Percentiles rank a stretch among this genome's conserved stretches.
phyloP scores from a whole-genome alignment of 148 eudicot genomes.

The Camellia lanceoleosa region DNA sequence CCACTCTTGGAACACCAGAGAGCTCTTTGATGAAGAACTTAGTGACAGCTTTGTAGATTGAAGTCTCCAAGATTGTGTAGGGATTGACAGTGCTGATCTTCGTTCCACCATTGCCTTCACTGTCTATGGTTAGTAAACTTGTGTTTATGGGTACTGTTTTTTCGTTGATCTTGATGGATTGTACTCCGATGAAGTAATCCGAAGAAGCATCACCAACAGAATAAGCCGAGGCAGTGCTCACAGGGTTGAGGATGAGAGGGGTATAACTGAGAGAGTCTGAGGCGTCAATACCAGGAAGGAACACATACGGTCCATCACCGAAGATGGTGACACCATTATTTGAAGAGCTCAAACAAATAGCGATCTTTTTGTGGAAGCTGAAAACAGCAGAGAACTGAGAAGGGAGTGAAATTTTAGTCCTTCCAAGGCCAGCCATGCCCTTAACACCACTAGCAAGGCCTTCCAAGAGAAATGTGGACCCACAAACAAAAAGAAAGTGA shows the following conservation, averaged over 20 bases:
- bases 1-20: slow-evolving; percentile 16
- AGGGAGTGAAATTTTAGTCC: slow-evolving; percentile 25
- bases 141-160: slow-evolving; percentile 29
- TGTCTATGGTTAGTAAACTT: slow-evolving; percentile 22
- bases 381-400: slow-evolving; percentile 32
- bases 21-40: slow-evolving; percentile 20
- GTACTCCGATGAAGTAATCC: slow-evolving; percentile 37
- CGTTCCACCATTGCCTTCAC: slow-evolving; percentile 32
- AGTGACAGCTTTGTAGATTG: slow-evolving; percentile 32
- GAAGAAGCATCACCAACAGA: slow-evolving; percentile 13
- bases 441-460: slow-evolving; percentile 31
- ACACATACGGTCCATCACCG: slow-evolving; percentile 43
- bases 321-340: slow-evolving; percentile 39
- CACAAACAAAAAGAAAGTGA: slow-evolving; percentile 31
- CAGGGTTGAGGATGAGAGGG: slow-evolving; percentile 29
- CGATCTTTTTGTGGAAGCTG: slow-evolving; percentile 28
- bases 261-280: slow-evolving; percentile 40
- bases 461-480: slow-evolving; percentile 21
- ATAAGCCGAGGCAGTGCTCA: slow-evolving; percentile 13
- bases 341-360: slow-evolving; percentile 36
- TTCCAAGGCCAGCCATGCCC: slow-evolving; percentile 51
- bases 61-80: slow-evolving; percentile 33
- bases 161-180: slow-evolving; percentile 26
- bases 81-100: slow-evolving; percentile 49
- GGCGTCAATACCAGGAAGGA: slow-evolving; percentile 22